These are phyloP conservation scores for Metarhizium robertsii DNA, from an alignment of 2,329 filamentous ascomycete species.

Conservation along the genomic window DNA sequence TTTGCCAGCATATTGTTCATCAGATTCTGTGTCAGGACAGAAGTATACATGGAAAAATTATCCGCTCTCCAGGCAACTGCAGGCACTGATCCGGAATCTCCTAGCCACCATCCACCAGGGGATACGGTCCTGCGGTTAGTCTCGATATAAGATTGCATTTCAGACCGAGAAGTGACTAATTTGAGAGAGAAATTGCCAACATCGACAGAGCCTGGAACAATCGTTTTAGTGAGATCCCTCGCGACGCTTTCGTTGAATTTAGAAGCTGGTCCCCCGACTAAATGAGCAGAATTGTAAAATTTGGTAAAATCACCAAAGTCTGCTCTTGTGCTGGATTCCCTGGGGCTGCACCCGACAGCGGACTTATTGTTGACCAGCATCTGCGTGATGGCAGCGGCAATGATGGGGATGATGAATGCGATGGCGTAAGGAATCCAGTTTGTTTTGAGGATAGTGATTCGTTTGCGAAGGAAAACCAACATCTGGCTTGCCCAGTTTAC, in stretches of 20 bases:
- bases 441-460: slow-evolving; percentile 64
- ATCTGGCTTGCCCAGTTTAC: slow-evolving; percentile 52
- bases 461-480: slow-evolving; percentile 66
- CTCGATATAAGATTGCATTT: slow-evolving; percentile 57
- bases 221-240: slow-evolving; percentile 6
- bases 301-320: slow-evolving; percentile 9
- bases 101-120: slow-evolving; percentile 70
- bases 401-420: slow-evolving; percentile 68
- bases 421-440: slow-evolving; percentile 70
- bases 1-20: slow-evolving; percentile 53
- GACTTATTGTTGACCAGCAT: slow-evolving; percentile 52
- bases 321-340: slow-evolving; percentile 17
- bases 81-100: slow-evolving; percentile 43
- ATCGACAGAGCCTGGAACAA: slow-evolving; percentile 5
- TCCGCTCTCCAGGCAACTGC: slow-evolving; percentile 62
- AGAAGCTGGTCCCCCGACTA: slow-evolving; percentile 16
- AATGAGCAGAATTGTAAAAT: slow-evolving; percentile 10
- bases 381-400: slow-evolving; percentile 70
- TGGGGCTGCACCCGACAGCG: slow-evolving; percentile 34
- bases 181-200: slow-evolving; percentile 10
- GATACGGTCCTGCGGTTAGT: slow-evolving; percentile 55
- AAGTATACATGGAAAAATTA: slow-evolving; percentile 34
- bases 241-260: slow-evolving; percentile 7
- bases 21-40: slow-evolving; percentile 52
- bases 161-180: slow-evolving; percentile 39